These are phyloP conservation scores for Metschnikowia kunwiensis DNA, from an alignment of 805 yeast genomes.

Conservation along the genomic window DNA sequence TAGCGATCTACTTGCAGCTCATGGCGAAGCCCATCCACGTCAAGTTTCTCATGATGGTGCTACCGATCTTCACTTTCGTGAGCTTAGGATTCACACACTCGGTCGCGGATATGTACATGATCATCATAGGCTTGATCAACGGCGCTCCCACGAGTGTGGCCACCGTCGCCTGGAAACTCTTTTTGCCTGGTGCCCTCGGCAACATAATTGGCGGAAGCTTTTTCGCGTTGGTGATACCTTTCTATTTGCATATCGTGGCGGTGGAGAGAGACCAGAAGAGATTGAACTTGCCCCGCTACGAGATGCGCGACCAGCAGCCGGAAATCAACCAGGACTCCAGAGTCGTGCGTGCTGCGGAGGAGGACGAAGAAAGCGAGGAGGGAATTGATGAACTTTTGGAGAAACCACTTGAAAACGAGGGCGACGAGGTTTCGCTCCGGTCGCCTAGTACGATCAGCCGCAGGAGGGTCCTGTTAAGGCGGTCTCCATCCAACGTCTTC, in stretches of 20 bases:
- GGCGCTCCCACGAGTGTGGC: slow-evolving; percentile 64
- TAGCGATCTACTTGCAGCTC: slow-evolving; percentile 73
- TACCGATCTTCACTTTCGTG: slow-evolving; percentile 80
- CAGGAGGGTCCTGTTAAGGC: not conserved
- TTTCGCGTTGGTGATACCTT: slow-evolving; percentile 64
- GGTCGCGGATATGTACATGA: slow-evolving; percentile 76
- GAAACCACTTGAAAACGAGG: slow-evolving; percentile 4
- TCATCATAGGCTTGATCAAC: slow-evolving; percentile 65
- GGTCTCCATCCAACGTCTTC: slow-evolving; percentile 70
- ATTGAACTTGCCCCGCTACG: slow-evolving; percentile 64
- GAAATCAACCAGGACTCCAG: slow-evolving; percentile 74
- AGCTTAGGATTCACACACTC: slow-evolving; percentile 74
- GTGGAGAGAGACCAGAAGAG: slow-evolving; percentile 67
- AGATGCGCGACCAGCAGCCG: slow-evolving; percentile 77
- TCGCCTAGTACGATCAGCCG: slow-evolving; percentile 3
- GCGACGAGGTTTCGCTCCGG: slow-evolving; percentile 3
- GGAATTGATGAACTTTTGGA: slow-evolving; percentile 12
- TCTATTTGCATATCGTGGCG: slow-evolving; percentile 67
- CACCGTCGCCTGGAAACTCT: slow-evolving; percentile 64
- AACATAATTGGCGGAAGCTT: slow-evolving; percentile 75
- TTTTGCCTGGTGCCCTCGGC: slow-evolving; percentile 71
- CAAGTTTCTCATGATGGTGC: slow-evolving; percentile 55
- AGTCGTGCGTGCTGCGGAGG: slow-evolving; percentile 49
- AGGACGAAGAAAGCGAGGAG: slow-evolving; percentile 9
- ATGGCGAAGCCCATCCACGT: slow-evolving; percentile 81